Evolutionary conservation across 768 basidiomycete genomes (phyloP), one percentile per base, ranked within the genome.

Genomic region (Boletus rubroflammeus): DNA sequence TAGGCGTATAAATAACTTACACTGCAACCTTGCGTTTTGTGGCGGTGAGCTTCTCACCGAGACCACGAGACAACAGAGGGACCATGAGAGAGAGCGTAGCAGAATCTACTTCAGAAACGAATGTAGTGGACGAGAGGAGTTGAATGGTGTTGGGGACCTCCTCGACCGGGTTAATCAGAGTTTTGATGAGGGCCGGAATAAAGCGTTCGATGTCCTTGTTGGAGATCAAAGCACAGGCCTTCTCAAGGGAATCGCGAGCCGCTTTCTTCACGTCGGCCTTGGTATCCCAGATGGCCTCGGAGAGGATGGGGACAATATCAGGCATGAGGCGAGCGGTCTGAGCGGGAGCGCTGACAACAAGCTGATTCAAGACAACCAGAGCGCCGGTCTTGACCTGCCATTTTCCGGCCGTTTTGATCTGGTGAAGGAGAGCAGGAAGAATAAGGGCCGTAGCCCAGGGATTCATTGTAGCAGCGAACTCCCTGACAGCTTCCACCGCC

Each of bases 261-360:
- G 92, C 90, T 81, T 98, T 97, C 87, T 98, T 98, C 73, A 98
- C 96, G 61, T 97, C 93, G 44, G 93, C 85, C 78, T 98, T 98
- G 74, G 93, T 96, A 75, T 97, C 95, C 96, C 96, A 98, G 65
- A 98, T 96, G 55, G 89, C 93, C 68, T 93, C 95, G 34, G 95
- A 74, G 66, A 98, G 91, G 65, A 98, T 79, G 57, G 95, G 94
- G 60, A 98, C 88, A 58, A 98, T 91, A 44, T 96, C 93, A 56
- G 92, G 93, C 79, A 93, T 95, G 68, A 93, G 88, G 63, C 84
- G 86, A 55, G 89, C 88, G 50, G 81, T 90, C 76, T 95, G 95
- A 55, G 74, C 67, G 44, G 93, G 90, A 28, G 92, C 90, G 65
- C 85, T 85, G 60, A 73, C 77, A 62, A 97, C 88, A 67, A 98